Base-by-base conservation (phyloP, 768 basidiomycete genomes). In the Trametes punicea region DNA sequence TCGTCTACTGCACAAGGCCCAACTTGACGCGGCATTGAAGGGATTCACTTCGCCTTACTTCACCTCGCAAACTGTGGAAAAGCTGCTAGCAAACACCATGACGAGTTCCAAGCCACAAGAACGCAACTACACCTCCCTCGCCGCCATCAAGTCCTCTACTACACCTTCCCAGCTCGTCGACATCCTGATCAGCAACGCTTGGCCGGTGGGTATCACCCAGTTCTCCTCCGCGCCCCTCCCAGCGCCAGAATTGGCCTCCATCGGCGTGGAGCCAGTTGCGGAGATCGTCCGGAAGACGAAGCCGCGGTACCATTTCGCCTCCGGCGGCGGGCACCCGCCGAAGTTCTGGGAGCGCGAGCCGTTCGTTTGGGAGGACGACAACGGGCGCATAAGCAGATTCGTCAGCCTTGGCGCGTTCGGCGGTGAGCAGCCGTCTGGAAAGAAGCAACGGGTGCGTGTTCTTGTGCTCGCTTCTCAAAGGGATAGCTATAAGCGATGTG, bases 331-430 rank as follows among this genome's bases (percentile, higher is more conserved):
- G 0, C 71, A 76, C n/a, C 80, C 81, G 13, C 78, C 88, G 0
- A 80, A 78, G 50, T 99, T 97, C 69, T 98, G 95, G 94, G 97
- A 99, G 69, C 77, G 95, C 49, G 94, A 98, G 56, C 95, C 97
- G 1, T 96, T 87, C 67, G 69, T 81, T 4, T 98, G 94, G 94
- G 81, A 83, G 39, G 85, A 85, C 31, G 84, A 87, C 48, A 74
- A 74, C 25, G 80, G 77, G 18, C 80, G 91, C 29, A 73, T 88
- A 36, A 83, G 87, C 27, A 78, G 93, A 34, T 95, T 96, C 60
- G 79, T 99, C 40, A 87, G 88, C 57, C 75, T 99, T 7, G 97
- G 93, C 31, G 78, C 87, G n/a, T 90, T 98, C 67, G 93, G 92
- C 16, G 84, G 81, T 7, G 75, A 74, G 53, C 80, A 75, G 55